Evolutionary conservation across 257 asterid species (phyloP).

Genomic region (Solanum boliviense): DNA sequence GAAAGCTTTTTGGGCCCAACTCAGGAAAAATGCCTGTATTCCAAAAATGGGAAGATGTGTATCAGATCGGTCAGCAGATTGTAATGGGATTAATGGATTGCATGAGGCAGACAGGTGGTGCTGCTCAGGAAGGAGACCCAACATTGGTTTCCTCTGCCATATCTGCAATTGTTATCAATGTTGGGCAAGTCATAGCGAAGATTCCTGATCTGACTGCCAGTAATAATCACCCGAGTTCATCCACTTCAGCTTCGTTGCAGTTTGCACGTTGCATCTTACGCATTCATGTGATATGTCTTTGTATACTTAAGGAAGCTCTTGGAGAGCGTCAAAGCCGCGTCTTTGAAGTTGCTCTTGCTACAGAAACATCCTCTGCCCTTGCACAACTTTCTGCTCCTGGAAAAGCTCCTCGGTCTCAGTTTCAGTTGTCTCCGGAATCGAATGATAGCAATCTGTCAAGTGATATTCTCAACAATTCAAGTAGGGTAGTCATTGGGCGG

Average conservation of each 20-base stretch:
- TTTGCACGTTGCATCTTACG: constrained; percentile 71
- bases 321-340: constrained; percentile 99
- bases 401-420: constrained; percentile 66
- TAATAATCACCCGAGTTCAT: constrained; percentile 38
- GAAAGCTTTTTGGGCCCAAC: constrained; percentile 52
- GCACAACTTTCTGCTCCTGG: constrained; percentile 59
- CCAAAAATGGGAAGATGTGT: constrained; percentile 65
- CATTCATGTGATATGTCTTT: constrained; percentile 66
- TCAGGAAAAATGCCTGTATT: constrained; percentile 40
- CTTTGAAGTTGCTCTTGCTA: constrained; percentile 93
- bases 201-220: constrained; percentile 57
- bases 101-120: constrained; percentile 99
- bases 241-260: constrained; percentile 46
- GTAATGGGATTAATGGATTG: constrained; percentile 87
- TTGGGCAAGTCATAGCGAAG: constrained; percentile 64
- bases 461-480: constrained; percentile 39
- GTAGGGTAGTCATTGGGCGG: constrained; percentile 41
- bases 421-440: constrained; percentile 63
- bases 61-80: constrained; percentile 71
- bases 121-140: constrained; percentile 99
- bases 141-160: constrained; percentile 87
- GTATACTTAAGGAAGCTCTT: constrained; percentile 87
- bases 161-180: constrained; percentile 70
- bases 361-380: constrained; percentile 80
- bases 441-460: constrained; percentile 47